Evolutionary conservation across 2,329 filamentous ascomycete genomes (phyloP), one percentile per base, ranked within the genome.

Genomic region (Aspergillus aculeatus): DNA sequence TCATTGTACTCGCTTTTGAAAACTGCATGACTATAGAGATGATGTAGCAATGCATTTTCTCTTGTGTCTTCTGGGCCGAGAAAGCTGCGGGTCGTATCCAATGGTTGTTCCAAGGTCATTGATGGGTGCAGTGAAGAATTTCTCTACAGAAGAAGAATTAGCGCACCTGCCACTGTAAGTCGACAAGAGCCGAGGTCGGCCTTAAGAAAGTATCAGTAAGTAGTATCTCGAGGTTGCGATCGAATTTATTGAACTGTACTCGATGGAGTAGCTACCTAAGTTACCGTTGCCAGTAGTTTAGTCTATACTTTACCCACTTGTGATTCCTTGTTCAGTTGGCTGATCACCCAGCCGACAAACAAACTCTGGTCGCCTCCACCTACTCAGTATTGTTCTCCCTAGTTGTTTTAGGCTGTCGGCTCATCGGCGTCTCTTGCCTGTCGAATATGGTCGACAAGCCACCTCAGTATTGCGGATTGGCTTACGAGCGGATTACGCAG

Each of bases 381-480:
- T 50, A 57, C 53, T 59, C 7, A 29, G 26, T 29, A 10, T 29
- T 29, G 26, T 48, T 31, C 35, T 57, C 29, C 49, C 50, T 48
- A 31, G 29, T 26, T 50, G 50, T 31, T 44, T 59, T 57, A 29
- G 56, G 55, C 54, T 50, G 54, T 66, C 59, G 60, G 63, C 58
- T 64, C 56, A 60, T 68, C 63, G 58, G 61, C 62, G 59, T 64
- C 44, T 60, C 48, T 62, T 60, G 57, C 64, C 53, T 56, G 54
- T 63, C 50, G 55, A 57, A 38, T 24, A 54, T 57, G 38, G 32
- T 35, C 32, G 47, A 48, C 59, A 32, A 54, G 44, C 52, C 51
- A 59, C 47, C 41, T 44, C 38, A 12, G 14, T 19, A 16, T 19
- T 44, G 7, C 5, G 19, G n/a, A 44, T 44, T 5, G 38, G 14